phyloP scores from a whole-genome alignment of 225 moss, liverwort and hornwort genomes.

The Asterella californica region DNA sequence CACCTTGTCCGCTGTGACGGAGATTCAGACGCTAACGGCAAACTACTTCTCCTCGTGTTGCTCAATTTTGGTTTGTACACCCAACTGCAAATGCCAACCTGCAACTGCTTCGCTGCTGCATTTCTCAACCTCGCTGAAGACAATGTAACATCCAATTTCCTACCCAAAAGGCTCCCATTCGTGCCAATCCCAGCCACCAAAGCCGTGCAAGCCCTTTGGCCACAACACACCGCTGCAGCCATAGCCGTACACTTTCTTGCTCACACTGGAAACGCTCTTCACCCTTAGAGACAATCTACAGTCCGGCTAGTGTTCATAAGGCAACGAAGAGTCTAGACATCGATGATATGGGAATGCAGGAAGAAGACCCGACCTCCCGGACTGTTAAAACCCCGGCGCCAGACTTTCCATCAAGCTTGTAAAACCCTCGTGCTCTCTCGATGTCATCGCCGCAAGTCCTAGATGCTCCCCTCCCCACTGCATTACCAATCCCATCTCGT shows the following conservation, averaged over 20 bases:
- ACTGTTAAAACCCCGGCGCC: not conserved
- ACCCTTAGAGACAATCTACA: not conserved
- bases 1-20: not conserved
- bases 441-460: not conserved
- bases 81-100: conserved; percentile 3
- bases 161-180: not conserved
- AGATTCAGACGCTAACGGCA: not conserved
- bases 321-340: not conserved
- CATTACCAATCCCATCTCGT: no score
- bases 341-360: not conserved
- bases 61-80: not conserved
- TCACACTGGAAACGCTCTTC: not conserved
- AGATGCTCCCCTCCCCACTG: not conserved
- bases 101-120: not conserved
- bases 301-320: not conserved
- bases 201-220: not conserved
- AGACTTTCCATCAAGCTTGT: not conserved
- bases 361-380: not conserved
- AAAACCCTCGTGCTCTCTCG: not conserved
- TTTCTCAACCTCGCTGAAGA: not conserved
- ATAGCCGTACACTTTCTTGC: conserved; percentile 6
- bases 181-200: not conserved
- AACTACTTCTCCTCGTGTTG: not conserved
- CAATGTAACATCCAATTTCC: not conserved
- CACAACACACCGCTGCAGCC: conserved; percentile 17